Evolutionary conservation across 768 basidiomycete genomes (phyloP).

Genomic region (Boletus tylopilopsis): DNA sequence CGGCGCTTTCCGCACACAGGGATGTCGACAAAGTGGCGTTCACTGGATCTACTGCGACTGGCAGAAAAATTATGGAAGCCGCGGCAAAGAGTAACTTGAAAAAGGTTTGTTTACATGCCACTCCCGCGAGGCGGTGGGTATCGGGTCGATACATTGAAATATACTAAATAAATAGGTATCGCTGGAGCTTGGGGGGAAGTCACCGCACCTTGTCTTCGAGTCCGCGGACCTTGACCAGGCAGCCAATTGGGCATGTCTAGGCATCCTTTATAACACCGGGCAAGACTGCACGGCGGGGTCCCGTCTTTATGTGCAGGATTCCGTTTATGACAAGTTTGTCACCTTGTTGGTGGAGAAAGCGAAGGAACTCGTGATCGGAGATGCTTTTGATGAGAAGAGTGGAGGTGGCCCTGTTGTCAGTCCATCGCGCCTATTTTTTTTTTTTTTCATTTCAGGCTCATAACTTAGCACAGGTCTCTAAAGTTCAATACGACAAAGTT

Average conservation of each 20-base stretch:
- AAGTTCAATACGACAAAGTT: slow-evolving; percentile 80
- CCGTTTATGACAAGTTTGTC: slow-evolving; percentile 83
- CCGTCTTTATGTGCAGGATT: slow-evolving; percentile 83
- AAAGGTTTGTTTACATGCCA: slow-evolving; percentile 51
- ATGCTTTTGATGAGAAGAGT: slow-evolving; percentile 72
- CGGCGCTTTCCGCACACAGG: slow-evolving; percentile 74
- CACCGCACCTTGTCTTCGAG: slow-evolving; percentile 84
- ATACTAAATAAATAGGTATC: slow-evolving; percentile 53
- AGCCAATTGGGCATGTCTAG: slow-evolving; percentile 81
- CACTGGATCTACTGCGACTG: slow-evolving; percentile 88
- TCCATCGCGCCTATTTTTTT: slow-evolving; percentile 9
- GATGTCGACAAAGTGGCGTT: slow-evolving; percentile 95
- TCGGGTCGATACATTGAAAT: slow-evolving; percentile 10
- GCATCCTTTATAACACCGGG: slow-evolving; percentile 86
- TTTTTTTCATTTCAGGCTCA: slow-evolving; percentile 6
- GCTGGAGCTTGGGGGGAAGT: slow-evolving; percentile 93
- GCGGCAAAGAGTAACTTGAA: slow-evolving; percentile 93
- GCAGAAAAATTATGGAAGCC: slow-evolving; percentile 87
- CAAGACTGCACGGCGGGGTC: slow-evolving; percentile 95
- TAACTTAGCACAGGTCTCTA: slow-evolving; percentile 58
- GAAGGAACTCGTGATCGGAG: slow-evolving; percentile 67
- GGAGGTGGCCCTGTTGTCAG: slow-evolving; percentile 83
- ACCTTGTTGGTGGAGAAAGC: slow-evolving; percentile 60
- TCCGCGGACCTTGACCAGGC: slow-evolving; percentile 86
- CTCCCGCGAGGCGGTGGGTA: slow-evolving; percentile 23